These are phyloP conservation scores for Trichosanthes truncata DNA, from an alignment of 306 rosid genomes.

Conservation along the genomic window DNA sequence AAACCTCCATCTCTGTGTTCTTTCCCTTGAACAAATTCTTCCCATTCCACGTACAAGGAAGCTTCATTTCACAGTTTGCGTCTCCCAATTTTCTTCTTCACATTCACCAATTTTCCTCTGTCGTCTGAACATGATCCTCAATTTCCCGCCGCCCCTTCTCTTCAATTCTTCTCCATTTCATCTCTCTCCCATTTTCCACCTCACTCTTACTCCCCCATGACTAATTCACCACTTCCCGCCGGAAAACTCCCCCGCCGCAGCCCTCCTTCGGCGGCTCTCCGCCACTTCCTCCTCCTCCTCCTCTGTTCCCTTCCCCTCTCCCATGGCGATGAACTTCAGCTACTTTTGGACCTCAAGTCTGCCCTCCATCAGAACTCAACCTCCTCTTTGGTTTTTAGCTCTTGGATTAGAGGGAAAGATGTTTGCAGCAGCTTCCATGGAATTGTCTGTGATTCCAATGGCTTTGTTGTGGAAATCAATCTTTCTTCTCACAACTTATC, in stretches of 20 bases:
- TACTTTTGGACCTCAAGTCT: slow-evolving; percentile 36
- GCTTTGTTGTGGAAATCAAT: slow-evolving; percentile 51
- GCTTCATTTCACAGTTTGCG: not conserved
- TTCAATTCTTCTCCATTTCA: not conserved
- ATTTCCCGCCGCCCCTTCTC: slow-evolving; percentile 3
- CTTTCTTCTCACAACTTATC: slow-evolving; percentile 27
- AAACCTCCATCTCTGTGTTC: not conserved
- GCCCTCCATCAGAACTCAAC: slow-evolving; percentile 33
- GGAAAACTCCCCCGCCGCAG: not conserved
- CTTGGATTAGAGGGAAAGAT: slow-evolving; percentile 35
- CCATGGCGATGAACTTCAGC: slow-evolving; percentile 33
- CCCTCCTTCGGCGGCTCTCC: not conserved
- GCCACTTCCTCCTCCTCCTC: slow-evolving; percentile 13
- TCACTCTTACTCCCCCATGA: not conserved
- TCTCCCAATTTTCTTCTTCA: not conserved
- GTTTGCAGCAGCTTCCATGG: slow-evolving; percentile 54
- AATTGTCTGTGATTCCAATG: slow-evolving; percentile 38
- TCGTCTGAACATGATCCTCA: not conserved
- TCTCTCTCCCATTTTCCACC: not conserved
- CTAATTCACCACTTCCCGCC: not conserved
- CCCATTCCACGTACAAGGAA: not conserved
- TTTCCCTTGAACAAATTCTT: not conserved
- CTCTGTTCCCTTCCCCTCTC: slow-evolving; percentile 19
- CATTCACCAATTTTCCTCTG: not conserved
- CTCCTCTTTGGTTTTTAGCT: slow-evolving; percentile 22